These are phyloP conservation scores for Neurospora sp. DNA, from an alignment of 2,329 filamentous ascomycete genomes.

Conservation along the genomic window DNA sequence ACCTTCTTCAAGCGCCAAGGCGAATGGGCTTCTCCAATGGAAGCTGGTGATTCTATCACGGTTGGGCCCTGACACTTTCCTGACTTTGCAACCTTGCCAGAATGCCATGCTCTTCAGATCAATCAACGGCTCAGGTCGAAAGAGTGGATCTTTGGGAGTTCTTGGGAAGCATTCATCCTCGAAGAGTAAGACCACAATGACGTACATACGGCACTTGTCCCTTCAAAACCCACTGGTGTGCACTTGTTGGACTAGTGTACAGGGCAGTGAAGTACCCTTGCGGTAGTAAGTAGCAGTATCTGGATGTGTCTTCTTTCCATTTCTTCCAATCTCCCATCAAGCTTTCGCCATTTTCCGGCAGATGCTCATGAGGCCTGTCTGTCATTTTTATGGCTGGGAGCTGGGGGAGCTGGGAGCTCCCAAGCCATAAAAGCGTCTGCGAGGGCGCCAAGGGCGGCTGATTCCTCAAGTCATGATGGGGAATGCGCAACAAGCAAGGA, in stretches of 20 bases:
- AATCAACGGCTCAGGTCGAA: background rate
- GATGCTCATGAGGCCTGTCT: background rate
- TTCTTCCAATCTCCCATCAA: background rate
- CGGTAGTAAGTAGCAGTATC: background rate
- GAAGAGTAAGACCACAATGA: background rate
- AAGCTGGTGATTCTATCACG: background rate
- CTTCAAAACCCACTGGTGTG: background rate
- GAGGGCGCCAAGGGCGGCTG: background rate
- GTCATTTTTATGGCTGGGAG: background rate
- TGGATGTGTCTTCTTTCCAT: background rate
- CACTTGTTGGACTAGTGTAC: background rate
- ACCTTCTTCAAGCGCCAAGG: background rate
- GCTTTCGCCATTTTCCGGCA: background rate
- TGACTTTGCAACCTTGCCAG: background rate
- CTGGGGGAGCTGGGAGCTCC: background rate
- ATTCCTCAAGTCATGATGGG: background rate
- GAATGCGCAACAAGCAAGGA: background rate
- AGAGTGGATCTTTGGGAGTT: background rate
- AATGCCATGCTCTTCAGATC: background rate
- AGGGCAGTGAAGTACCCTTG: background rate
- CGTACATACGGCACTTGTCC: background rate
- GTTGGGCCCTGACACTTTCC: background rate
- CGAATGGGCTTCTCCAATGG: background rate
- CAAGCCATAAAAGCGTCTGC: background rate
- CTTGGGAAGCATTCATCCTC: background rate